phyloP scores from a whole-genome alignment of 108 stramenopile genomes.

The Stephanodiscus triporus region DNA sequence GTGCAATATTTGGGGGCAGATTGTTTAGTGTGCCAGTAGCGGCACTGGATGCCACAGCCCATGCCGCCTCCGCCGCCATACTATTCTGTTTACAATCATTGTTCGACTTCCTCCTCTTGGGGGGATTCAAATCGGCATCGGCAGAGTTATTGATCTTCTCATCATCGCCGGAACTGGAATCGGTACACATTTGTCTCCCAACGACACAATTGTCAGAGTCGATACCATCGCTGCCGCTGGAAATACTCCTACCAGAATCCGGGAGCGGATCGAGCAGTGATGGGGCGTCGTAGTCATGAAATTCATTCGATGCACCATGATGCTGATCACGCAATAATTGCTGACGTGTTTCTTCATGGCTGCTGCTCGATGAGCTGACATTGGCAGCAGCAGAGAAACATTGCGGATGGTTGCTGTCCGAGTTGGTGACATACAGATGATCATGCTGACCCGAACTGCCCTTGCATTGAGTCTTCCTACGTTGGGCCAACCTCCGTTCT shows the following conservation, averaged over 20 bases:
- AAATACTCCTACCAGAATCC: constrained; percentile 51
- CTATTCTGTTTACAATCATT: not conserved
- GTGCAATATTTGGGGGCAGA: constrained; percentile 75
- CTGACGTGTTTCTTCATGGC: constrained; percentile 46
- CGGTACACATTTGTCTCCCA: constrained; percentile 65
- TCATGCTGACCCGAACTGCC: not conserved
- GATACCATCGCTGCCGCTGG: constrained; percentile 38
- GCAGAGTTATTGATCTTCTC: constrained; percentile 31
- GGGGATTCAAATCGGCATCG: constrained; percentile 22
- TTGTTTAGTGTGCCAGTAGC: constrained; percentile 1
- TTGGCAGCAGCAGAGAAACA: constrained; percentile 38
- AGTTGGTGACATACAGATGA: not conserved
- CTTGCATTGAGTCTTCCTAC: constrained; percentile 5
- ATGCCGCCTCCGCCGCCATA: constrained; percentile 14
- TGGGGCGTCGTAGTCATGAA: constrained; percentile 83
- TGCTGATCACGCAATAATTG: constrained; percentile 15
- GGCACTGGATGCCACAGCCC: not conserved
- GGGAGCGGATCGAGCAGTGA: constrained; percentile 74
- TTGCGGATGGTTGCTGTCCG: constrained; percentile 1
- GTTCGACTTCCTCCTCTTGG: constrained; percentile 47
- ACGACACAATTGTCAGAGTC: constrained; percentile 59
- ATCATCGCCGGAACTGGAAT: constrained; percentile 75
- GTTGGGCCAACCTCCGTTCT: constrained; percentile 27
- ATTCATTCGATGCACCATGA: constrained; percentile 51
- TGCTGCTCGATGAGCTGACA: constrained; percentile 66